Evolutionary conservation across 305 asterid species (phyloP).

Genomic region (Ajuga reptans): DNA sequence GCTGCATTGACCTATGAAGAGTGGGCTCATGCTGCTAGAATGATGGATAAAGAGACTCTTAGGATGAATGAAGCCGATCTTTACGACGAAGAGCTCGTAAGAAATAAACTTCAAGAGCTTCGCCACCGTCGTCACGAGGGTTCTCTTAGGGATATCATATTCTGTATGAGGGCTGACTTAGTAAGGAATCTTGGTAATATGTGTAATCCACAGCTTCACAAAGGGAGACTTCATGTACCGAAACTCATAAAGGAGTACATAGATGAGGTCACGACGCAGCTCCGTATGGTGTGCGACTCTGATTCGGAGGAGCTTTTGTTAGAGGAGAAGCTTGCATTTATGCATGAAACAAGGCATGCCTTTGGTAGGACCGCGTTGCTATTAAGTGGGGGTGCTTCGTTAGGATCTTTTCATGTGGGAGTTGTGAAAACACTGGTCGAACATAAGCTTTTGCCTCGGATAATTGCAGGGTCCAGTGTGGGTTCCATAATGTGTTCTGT

Average conservation of each 20-base stretch:
- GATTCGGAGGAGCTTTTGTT: constrained; percentile 77
- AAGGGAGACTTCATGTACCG: constrained; percentile 78
- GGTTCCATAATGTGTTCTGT: constrained; percentile 85
- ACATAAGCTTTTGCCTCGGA: constrained; percentile 77
- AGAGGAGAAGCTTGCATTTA: constrained; percentile 86
- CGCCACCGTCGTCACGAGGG: constrained; percentile 77
- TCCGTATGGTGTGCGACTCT: constrained; percentile 81
- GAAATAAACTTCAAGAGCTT: constrained; percentile 79
- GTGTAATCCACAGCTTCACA: constrained; percentile 94
- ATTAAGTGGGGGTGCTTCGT: constrained; percentile 87
- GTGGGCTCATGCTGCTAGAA: constrained; percentile 94
- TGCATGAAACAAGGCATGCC: constrained; percentile 93
- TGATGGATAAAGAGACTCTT: constrained; percentile 68
- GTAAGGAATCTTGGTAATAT: constrained; percentile 83
- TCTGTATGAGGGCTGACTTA: constrained; percentile 87
- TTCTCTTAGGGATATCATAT: constrained; percentile 70
- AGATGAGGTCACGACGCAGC: constrained; percentile 75
- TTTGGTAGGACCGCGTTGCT: constrained; percentile 94
- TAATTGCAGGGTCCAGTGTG: constrained; percentile 88
- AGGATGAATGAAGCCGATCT: constrained; percentile 60
- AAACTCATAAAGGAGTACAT: constrained; percentile 83
- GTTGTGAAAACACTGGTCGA: constrained; percentile 81
- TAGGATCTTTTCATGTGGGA: constrained; percentile 87
- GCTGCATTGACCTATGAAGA: constrained; percentile 77
- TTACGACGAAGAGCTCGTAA: constrained; percentile 79